A percentile compares a stretch with the other conserved stretches of the same genome.
phyloP scores from a whole-genome alignment of 2,329 filamentous ascomycete genomes.

The Paracoccidioides lutzii region DNA sequence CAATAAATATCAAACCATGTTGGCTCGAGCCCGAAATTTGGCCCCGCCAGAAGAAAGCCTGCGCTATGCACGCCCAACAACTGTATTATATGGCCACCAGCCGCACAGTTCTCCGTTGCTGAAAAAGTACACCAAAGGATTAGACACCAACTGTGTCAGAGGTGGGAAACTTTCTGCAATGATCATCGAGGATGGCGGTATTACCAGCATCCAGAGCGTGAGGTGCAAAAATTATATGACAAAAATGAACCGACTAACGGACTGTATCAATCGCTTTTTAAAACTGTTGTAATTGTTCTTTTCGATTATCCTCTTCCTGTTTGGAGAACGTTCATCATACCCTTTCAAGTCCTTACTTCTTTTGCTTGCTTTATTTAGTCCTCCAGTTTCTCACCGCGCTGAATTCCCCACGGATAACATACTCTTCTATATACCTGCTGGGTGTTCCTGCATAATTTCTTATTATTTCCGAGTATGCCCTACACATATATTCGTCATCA shows the following conservation, averaged over 20 bases:
- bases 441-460: too few relatives aligned
- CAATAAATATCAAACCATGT: slow-evolving; percentile 33
- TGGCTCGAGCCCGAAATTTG: slow-evolving; percentile 9
- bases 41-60: slow-evolving; percentile 4
- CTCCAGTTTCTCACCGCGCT: too few relatives aligned
- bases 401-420: too few relatives aligned
- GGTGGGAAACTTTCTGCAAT: slow-evolving; percentile 66
- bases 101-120: slow-evolving; percentile 56
- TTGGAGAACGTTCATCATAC: too few relatives aligned
- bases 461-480: too few relatives aligned
- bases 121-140: slow-evolving; percentile 61
- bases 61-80: slow-evolving; percentile 34
- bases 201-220: slow-evolving; percentile 31
- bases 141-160: slow-evolving; percentile 72
- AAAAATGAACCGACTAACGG: not conserved
- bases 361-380: too few relatives aligned
- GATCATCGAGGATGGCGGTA: slow-evolving; percentile 50
- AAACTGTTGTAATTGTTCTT: too few relatives aligned
- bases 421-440: too few relatives aligned
- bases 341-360: too few relatives aligned
- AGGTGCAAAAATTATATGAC: slow-evolving; percentile 22
- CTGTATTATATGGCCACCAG: slow-evolving; percentile 82
- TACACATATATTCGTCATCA: too few relatives aligned
- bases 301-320: too few relatives aligned
- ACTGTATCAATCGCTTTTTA: too few relatives aligned